Evolutionary conservation across 2,329 filamentous ascomycete species (phyloP), one percentile per base, ranked within the genome.

Genomic region (Apiospora arundinis): DNA sequence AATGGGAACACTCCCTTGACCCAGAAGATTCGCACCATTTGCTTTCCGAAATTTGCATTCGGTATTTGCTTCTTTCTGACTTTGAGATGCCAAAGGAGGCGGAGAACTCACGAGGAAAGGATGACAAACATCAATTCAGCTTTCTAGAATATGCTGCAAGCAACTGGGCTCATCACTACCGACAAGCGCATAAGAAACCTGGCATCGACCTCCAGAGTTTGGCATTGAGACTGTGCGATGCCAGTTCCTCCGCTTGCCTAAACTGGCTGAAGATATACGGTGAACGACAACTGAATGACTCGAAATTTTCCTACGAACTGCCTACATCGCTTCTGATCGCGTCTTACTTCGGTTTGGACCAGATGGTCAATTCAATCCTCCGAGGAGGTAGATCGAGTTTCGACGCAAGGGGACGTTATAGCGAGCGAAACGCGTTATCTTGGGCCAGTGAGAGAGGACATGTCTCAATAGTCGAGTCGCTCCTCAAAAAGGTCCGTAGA

Each of bases 371-470:
- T 4, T 32, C 66, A 25, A 56, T 72, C 40, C 68, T 72, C 25
- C 46, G 45, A 44, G 5, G 69, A 14, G 21, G 56, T 0, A 68
- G 63, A 72, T 60, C 6, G 3, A 49, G 7, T 16, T 18, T 74
- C 9, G n/a, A 63, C 60, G 37, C 4, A 37, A 23, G 4, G 32
- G 69, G 70, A n/a, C 1, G 8, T 45, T n/a, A 0, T 12, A 23
- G 5, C 21, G 6, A 56, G 8, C 71, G 73, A 63, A 70, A 66
- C 25, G 72, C 71, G 70, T 32, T 74, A 21, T 73, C 71, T 60
- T 74, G 70, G 73, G 72, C 72, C 7, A 68, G 73, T n/a, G 71
- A 72, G 49, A 73, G 68, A 5, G 72, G 73, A 60, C 69, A 73
- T 60, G 6, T 68, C 9, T 46, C 11, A 1, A 70, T 73, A 32